Base-by-base conservation (phyloP, 306 rosid genomes). In the Vigna hirtella region DNA sequence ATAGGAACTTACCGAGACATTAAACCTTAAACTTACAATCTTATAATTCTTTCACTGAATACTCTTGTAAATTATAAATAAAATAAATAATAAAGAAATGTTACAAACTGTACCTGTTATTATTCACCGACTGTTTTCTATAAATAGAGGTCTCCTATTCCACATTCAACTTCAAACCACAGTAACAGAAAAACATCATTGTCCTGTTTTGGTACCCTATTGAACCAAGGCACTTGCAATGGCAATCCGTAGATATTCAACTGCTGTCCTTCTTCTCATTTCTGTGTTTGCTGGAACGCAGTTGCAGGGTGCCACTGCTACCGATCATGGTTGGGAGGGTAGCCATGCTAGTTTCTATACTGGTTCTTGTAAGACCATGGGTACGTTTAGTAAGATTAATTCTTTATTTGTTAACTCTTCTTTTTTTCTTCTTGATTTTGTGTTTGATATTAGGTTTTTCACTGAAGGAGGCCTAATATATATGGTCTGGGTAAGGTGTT, bases 341-440 rank as follows among this genome's bases (percentile, higher is more conserved):
- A 96, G 52, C 34, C 98, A 87, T 14, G 98, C 98, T 84, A 93
- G 97, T 26, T 93, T 93, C 82, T 93, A 93, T 7, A 96, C 97
- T 9, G 97, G 97, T 0, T 91, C 97, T 7, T 79, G 90, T 0
- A 93, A 93, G 75, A 89, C 97, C 67, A 93, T 93, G 98, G 97
- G 98, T 91, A 74, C 75, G 88, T 80, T 30, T 3, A 10, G 5
- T 52, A 3, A 32, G 36, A 32, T 20, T 20, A 20, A 20, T 5
- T 32, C 36, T 32, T 3, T 32, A 4, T 32, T 32, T 4, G 36
- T 5, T 34, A 34, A 34, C 38, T 4, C 7, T 34, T 34, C 1
- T 34, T 34, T 34, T 30, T 0, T 34, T 34, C 28, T 26, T 34
- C 38, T 5, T 34, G 38, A 4, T 34, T 34, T 34, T 34, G 0